phyloP scores from a whole-genome alignment of 106 monocot species.

The Dioscorea alata region DNA sequence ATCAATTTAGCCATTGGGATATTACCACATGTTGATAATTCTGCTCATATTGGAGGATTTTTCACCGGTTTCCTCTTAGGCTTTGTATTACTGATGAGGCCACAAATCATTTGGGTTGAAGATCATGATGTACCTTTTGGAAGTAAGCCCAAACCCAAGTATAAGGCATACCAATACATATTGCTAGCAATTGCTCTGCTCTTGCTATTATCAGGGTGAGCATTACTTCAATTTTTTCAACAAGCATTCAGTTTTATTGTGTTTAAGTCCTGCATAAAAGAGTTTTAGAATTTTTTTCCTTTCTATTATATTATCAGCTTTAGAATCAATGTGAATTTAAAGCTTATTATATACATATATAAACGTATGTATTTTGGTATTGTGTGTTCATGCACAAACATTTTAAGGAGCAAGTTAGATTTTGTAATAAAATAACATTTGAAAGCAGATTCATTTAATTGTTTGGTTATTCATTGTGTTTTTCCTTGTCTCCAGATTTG shows the following conservation, averaged over 20 bases:
- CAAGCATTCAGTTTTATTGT: neutral
- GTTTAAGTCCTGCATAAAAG: neutral
- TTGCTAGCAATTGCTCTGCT: slow-evolving; percentile 27
- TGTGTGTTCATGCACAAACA: too few species aligned
- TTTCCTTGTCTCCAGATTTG: slow-evolving; percentile 30
- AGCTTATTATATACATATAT: too few species aligned
- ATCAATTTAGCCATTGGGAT: slow-evolving; percentile 46
- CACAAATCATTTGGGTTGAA: slow-evolving; percentile 47
- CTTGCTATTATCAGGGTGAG: slow-evolving; percentile 36
- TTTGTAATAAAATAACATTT: too few species aligned
- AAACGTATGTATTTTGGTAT: too few species aligned
- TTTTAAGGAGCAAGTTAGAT: too few species aligned
- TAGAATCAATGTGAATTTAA: too few species aligned
- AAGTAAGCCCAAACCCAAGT: slow-evolving; percentile 23
- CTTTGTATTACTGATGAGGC: slow-evolving; percentile 38
- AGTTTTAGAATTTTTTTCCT: neutral
- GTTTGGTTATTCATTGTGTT: neutral
- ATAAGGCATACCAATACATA: slow-evolving; percentile 38
- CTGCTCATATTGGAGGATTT: slow-evolving; percentile 43
- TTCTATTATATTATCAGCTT: too few species aligned
- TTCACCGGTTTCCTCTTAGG: slow-evolving; percentile 39
- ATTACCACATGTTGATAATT: slow-evolving; percentile 44
- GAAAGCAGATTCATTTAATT: too few species aligned
- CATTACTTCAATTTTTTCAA: neutral
- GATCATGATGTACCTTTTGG: slow-evolving; percentile 19